phyloP scores from a whole-genome alignment of 2,329 filamentous ascomycete genomes.

The Graphium sp. region DNA sequence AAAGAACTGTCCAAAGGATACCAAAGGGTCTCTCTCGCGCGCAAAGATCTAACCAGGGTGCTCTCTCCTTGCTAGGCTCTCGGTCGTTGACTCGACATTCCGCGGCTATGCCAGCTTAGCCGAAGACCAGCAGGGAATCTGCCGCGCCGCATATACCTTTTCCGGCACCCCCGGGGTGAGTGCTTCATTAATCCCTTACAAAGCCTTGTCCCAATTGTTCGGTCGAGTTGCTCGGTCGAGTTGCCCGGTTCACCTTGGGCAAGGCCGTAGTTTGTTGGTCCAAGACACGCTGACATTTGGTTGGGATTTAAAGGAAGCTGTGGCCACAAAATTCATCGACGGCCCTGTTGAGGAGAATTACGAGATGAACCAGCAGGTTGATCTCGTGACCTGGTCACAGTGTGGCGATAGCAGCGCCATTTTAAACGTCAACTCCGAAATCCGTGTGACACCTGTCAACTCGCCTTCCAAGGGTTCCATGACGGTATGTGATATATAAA shows the following conservation, averaged over 20 bases:
- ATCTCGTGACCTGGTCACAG: conserved; percentile 9
- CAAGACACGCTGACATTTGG: too few relatives aligned
- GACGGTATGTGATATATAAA: conserved; percentile 10
- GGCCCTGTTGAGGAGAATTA: conserved; percentile 12
- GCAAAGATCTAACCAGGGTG: too few relatives aligned
- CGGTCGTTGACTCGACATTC: conserved; percentile 12
- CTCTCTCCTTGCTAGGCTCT: conserved; percentile 6
- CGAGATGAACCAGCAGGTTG: conserved; percentile 11
- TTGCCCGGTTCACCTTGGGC: too few relatives aligned
- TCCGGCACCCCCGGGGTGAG: conserved; percentile 8
- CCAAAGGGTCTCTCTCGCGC: background rate
- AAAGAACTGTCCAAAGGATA: background rate
- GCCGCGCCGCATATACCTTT: conserved; percentile 12
- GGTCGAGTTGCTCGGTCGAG: too few relatives aligned
- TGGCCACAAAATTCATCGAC: conserved; percentile 12
- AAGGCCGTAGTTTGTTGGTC: too few relatives aligned
- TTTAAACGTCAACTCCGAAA: conserved; percentile 13
- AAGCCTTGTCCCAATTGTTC: too few relatives aligned
- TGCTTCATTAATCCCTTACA: too few relatives aligned
- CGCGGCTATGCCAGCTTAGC: conserved; percentile 10
- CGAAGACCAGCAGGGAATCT: conserved; percentile 10
- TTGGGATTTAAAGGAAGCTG: conserved; percentile 9
- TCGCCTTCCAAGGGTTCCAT: conserved; percentile 10
- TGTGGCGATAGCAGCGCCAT: conserved; percentile 10
- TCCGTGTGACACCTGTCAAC: conserved; percentile 11